These are phyloP conservation scores for Favolaschia claudopus DNA, from an alignment of 768 basidiomycete species.

Conservation along the genomic window DNA sequence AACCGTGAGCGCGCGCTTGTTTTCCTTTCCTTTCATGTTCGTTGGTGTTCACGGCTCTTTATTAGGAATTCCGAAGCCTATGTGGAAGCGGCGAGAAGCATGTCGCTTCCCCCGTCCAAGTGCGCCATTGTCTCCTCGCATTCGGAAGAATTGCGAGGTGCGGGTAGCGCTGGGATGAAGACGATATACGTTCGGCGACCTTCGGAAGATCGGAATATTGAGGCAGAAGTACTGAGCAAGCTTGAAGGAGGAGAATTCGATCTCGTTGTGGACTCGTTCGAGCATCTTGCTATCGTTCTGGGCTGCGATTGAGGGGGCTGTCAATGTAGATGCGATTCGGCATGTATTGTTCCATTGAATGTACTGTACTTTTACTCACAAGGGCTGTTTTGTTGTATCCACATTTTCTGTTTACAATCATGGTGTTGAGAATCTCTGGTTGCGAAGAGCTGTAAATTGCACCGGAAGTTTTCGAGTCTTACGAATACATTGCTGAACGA, in stretches of 20 bases:
- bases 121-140: conserved; percentile 55
- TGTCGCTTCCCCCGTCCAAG: conserved; percentile 40
- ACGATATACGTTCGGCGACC: conserved; percentile 50
- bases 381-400: too few relatives aligned
- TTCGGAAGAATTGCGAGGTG: conserved; percentile 45
- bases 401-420: too few relatives aligned
- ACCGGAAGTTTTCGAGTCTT: too few relatives aligned
- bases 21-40: background rate
- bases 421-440: too few relatives aligned
- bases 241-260: conserved; percentile 50
- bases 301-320: conserved; percentile 16
- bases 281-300: conserved; percentile 23
- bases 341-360: too few relatives aligned
- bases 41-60: background rate
- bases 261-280: conserved; percentile 39
- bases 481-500: too few relatives aligned
- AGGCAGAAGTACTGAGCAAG: conserved; percentile 36
- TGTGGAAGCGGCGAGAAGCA: conserved; percentile 43
- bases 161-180: conserved; percentile 46
- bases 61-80: conserved; percentile 44
- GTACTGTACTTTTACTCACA: background rate
- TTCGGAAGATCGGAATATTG: conserved; percentile 38
- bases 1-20: conserved; percentile 13
- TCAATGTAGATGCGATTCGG: background rate
- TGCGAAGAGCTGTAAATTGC: too few relatives aligned